Conservation (phyloP, 1,284 basidiomycete species). For the Neotropicomus parvogracilis region DNA sequence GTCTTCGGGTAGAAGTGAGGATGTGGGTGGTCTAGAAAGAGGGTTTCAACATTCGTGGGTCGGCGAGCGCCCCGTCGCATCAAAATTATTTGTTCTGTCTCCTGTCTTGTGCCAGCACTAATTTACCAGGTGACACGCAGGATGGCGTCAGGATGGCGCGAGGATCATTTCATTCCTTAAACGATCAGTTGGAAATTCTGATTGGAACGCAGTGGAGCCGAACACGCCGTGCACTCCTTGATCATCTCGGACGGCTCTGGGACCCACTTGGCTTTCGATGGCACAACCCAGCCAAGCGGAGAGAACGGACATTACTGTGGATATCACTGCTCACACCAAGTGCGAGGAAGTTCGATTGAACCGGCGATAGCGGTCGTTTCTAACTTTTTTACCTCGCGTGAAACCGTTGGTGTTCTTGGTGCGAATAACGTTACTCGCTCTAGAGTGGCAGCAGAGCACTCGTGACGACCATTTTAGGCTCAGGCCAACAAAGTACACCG, state of each 20-base stretch:
- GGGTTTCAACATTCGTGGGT: too few species aligned
- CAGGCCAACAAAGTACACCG: too few species aligned
- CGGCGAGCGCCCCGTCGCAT: too few species aligned
- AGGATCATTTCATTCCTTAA: neutral
- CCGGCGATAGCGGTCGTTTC: neutral
- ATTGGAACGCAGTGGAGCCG: too few species aligned
- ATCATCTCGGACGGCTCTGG: neutral
- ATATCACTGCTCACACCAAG: neutral
- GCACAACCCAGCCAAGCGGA: constrained; percentile 65
- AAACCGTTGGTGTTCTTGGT: constrained; percentile 67
- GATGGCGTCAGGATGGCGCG: too few species aligned
- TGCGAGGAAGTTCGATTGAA: neutral
- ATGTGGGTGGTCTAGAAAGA: too few species aligned
- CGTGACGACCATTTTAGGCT: too few species aligned
- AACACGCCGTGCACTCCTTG: neutral
- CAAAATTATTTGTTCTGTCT: neutral
- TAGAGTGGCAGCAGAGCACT: neutral
- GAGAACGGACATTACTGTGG: constrained; percentile 46
- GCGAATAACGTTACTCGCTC: constrained; percentile 44
- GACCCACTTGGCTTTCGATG: too few species aligned
- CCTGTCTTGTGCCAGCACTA: neutral
- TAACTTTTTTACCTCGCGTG: constrained; percentile 42
- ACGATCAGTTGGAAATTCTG: neutral
- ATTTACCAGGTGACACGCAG: too few species aligned
- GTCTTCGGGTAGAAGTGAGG: too few species aligned